A percentile compares a stretch with the other conserved stretches of the same genome.
phyloP scores from a whole-genome alignment of 345 rosid genomes.

The Melaleuca quinquenervia region DNA sequence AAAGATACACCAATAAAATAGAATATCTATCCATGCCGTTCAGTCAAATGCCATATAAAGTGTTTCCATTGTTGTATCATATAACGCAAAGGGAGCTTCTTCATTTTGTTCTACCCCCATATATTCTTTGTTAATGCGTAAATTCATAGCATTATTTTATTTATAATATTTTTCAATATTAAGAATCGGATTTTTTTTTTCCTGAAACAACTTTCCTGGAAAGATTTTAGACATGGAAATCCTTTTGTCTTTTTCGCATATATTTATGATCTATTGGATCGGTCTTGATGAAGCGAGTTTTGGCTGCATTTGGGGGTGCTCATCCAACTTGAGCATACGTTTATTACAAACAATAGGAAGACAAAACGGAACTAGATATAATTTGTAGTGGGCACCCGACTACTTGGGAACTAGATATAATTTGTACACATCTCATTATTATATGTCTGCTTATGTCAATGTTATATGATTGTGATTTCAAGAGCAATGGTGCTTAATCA shows the following conservation, averaged over 20 bases:
- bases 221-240: background rate
- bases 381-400: background rate
- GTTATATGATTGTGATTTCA: background rate
- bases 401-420: background rate
- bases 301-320: background rate
- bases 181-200: background rate
- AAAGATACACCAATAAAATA: accelerated
- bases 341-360: background rate
- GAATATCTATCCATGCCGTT: background rate
- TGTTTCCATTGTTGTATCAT: background rate
- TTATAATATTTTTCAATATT: background rate
- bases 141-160: background rate
- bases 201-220: background rate
- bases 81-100: background rate
- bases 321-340: background rate
- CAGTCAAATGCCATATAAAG: background rate
- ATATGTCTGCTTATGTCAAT: background rate
- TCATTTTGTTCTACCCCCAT: background rate
- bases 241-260: background rate
- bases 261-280: background rate
- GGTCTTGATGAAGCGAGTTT: background rate
- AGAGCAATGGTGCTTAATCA: background rate
- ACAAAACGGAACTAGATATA: background rate
- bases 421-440: background rate
- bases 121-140: background rate